phyloP scores from a whole-genome alignment of 352 stramenopile species.

The Phytophthora kernoviae region DNA sequence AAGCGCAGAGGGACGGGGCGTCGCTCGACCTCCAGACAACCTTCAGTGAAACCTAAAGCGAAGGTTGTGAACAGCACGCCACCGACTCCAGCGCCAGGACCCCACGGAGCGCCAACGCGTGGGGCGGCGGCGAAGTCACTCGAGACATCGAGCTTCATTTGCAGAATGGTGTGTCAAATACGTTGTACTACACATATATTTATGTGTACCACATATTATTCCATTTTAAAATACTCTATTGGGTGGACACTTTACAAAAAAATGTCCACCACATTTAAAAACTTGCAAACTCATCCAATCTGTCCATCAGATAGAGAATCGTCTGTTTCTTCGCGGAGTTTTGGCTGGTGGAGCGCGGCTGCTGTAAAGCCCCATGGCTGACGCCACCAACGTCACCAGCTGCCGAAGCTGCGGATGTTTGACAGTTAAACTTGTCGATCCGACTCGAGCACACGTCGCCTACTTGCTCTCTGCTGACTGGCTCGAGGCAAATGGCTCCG shows the following conservation, averaged over 20 bases:
- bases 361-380: too few species aligned
- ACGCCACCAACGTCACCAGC: background rate
- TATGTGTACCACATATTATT: too few species aligned
- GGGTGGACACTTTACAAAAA: too few species aligned
- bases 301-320: too few species aligned
- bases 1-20: conserved; percentile 75
- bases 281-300: too few species aligned
- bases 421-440: background rate
- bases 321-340: background rate
- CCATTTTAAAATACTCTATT: too few species aligned
- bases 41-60: conserved; percentile 66
- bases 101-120: conserved; percentile 4
- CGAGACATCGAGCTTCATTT: background rate
- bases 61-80: conserved; percentile 36
- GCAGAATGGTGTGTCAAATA: too few species aligned
- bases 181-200: too few species aligned
- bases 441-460: background rate
- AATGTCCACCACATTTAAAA: too few species aligned
- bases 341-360: too few species aligned
- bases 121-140: conserved; percentile 17
- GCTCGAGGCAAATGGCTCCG: background rate
- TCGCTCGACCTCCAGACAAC: conserved; percentile 56
- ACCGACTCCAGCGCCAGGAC: conserved; percentile 14
- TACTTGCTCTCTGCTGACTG: background rate
- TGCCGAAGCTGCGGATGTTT: background rate